phyloP scores from a whole-genome alignment of 805 yeast species.

The Crinitomyces ghanaensis region DNA sequence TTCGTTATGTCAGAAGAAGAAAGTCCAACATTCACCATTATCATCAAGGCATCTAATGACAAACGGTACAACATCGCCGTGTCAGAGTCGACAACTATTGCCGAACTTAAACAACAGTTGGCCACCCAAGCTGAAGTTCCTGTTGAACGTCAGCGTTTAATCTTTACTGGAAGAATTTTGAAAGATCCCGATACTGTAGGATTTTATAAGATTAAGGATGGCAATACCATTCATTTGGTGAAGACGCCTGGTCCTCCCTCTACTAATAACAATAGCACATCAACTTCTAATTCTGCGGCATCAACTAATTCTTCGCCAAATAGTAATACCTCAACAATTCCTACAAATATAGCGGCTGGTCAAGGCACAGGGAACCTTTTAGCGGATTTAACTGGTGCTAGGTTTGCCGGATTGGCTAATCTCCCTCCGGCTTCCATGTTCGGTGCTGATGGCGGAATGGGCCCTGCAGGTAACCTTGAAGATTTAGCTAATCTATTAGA shows the following conservation, averaged over 20 bases:
- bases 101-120: slow-evolving; percentile 56
- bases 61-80: slow-evolving; percentile 61
- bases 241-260: slow-evolving; percentile 53
- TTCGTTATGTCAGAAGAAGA: too few species aligned
- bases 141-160: slow-evolving; percentile 71
- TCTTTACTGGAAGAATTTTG: slow-evolving; percentile 87
- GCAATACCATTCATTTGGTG: slow-evolving; percentile 82
- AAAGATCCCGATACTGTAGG: slow-evolving; percentile 70
- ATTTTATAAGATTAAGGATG: slow-evolving; percentile 69
- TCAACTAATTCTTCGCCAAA: slow-evolving; percentile 13
- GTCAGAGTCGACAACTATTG: slow-evolving; percentile 43
- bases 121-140: slow-evolving; percentile 55
- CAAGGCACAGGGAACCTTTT: slow-evolving; percentile 81
- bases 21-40: too few species aligned
- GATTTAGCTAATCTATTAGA: slow-evolving; percentile 67
- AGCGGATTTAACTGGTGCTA: slow-evolving; percentile 87
- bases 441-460: slow-evolving; percentile 93
- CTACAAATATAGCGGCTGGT: slow-evolving; percentile 79
- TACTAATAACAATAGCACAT: slow-evolving; percentile 16
- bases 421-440: slow-evolving; percentile 81
- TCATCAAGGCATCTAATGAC: slow-evolving; percentile 44
- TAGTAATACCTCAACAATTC: slow-evolving; percentile 32
- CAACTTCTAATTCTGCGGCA: slow-evolving; percentile 14
- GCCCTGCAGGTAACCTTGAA: slow-evolving; percentile 62
- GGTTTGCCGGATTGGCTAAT: slow-evolving; percentile 87